These are phyloP conservation scores for Petunia hybrid DNA, from an alignment of 305 asterid genomes.

Conservation along the genomic window DNA sequence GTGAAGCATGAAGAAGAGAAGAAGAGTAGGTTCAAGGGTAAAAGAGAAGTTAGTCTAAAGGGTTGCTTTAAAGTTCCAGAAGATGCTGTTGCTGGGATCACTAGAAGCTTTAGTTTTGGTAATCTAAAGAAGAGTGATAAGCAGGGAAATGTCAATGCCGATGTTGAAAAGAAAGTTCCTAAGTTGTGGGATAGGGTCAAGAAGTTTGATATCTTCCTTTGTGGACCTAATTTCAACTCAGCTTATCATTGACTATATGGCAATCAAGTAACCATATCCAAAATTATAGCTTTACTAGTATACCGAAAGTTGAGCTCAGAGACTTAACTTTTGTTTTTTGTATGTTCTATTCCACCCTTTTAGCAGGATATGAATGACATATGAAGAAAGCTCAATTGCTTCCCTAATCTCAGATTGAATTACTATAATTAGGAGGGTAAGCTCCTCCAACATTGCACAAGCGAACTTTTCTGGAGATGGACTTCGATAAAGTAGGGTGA, in stretches of 20 bases:
- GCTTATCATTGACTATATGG: conserved; percentile 47
- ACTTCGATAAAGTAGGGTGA: background rate
- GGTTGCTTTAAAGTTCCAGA: conserved; percentile 52
- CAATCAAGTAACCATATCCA: too few relatives aligned
- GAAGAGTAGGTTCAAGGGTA: conserved; percentile 38
- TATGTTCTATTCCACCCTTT: background rate
- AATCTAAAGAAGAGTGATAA: conserved; percentile 44
- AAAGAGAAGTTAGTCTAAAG: conserved; percentile 54
- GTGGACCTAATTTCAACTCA: conserved; percentile 59
- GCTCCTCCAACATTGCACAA: background rate
- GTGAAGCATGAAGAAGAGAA: conserved; percentile 51
- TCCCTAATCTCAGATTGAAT: background rate
- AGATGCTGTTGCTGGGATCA: conserved; percentile 41
- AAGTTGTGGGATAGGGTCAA: conserved; percentile 76
- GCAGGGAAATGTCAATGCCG: conserved; percentile 34
- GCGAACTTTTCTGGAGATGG: background rate
- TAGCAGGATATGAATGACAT: conserved; percentile 12
- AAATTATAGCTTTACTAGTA: conserved; percentile 20
- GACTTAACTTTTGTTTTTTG: conserved; percentile 10
- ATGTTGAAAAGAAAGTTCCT: conserved; percentile 41
- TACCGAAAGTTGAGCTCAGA: background rate
- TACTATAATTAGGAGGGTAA: background rate
- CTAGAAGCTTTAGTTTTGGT: conserved; percentile 52
- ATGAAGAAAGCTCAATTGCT: background rate
- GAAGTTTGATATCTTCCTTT: conserved; percentile 68